A percentile compares a stretch with the other conserved stretches of the same genome.
Conservation (phyloP, 768 basidiomycete species). For the Boletellus emodensis region DNA sequence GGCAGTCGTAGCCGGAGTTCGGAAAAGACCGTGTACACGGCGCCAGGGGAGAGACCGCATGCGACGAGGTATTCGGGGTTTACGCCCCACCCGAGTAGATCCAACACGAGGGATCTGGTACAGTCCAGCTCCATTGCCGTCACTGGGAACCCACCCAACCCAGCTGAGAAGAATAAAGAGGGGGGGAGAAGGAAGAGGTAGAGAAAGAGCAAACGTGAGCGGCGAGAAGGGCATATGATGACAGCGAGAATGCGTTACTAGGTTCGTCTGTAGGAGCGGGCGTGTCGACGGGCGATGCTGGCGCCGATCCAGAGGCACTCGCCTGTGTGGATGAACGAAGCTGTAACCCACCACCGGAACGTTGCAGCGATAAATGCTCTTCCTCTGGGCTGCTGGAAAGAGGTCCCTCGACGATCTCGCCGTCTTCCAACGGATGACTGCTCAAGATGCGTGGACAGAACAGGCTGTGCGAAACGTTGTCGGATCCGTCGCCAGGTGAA, state of each 20-base stretch:
- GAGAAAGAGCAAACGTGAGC: too few species aligned
- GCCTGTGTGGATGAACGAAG: neutral
- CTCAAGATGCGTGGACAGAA: neutral
- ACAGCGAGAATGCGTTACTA: constrained; percentile 7
- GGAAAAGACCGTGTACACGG: constrained; percentile 36
- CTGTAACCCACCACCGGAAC: neutral
- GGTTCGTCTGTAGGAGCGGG: neutral
- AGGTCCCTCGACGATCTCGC: constrained; percentile 20
- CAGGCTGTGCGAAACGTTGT: too few species aligned
- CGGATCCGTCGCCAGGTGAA: too few species aligned
- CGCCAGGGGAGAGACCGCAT: constrained; percentile 39
- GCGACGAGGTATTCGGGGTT: constrained; percentile 45
- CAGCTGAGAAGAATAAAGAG: too few species aligned
- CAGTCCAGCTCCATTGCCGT: constrained; percentile 38
- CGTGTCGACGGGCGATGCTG: neutral
- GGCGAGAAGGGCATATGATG: neutral
- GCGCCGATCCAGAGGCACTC: neutral
- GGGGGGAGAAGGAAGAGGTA: too few species aligned
- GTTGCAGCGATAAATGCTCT: neutral
- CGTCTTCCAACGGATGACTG: constrained; percentile 15
- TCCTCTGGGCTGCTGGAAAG: neutral
- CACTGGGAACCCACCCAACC: constrained; percentile 26
- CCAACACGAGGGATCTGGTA: constrained; percentile 47
- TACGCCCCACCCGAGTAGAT: constrained; percentile 55
- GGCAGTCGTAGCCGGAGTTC: constrained; percentile 38